phyloP scores from a whole-genome alignment of 2,329 filamentous ascomycete genomes.

The Cytospora chrysosperma region DNA sequence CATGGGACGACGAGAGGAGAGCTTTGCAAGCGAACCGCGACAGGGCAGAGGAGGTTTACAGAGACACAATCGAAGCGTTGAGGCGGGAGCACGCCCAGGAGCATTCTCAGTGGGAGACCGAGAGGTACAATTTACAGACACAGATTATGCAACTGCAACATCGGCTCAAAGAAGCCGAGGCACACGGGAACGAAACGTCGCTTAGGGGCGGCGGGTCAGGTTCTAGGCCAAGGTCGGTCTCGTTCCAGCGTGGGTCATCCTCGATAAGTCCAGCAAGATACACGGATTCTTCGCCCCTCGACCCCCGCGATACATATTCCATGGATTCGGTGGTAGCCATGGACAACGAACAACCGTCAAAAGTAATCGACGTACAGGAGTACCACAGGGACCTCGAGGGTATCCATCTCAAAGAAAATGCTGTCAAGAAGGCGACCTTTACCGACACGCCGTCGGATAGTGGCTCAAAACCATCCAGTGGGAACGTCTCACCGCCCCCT shows the following conservation, averaged over 20 bases:
- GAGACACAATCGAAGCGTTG: constrained; percentile 22
- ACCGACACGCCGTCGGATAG: constrained; percentile 36
- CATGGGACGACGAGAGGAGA: constrained; percentile 54
- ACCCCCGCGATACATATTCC: neutral
- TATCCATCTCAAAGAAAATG: constrained; percentile 54
- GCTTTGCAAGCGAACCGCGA: constrained; percentile 54
- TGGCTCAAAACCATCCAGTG: constrained; percentile 31
- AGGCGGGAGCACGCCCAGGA: constrained; percentile 15
- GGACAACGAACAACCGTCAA: constrained; percentile 31
- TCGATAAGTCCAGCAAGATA: constrained; percentile 35
- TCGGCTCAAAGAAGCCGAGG: constrained; percentile 24
- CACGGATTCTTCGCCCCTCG: constrained; percentile 36
- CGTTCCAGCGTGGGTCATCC: constrained; percentile 24
- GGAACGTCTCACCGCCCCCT: constrained; percentile 27
- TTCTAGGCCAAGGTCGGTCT: constrained; percentile 23
- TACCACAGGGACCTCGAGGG: constrained; percentile 61
- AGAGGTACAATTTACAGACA: constrained; percentile 36
- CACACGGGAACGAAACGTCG: constrained; percentile 18
- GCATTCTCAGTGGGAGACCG: constrained; percentile 31
- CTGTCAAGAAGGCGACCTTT: constrained; percentile 53
- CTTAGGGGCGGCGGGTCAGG: constrained; percentile 17
- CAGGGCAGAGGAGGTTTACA: constrained; percentile 54
- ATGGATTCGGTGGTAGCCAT: constrained; percentile 5
- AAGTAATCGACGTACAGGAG: constrained; percentile 51
- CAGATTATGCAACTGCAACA: constrained; percentile 26